Evolutionary conservation across 352 stramenopile species (phyloP).

Genomic region (Phytophthora foliorum): DNA sequence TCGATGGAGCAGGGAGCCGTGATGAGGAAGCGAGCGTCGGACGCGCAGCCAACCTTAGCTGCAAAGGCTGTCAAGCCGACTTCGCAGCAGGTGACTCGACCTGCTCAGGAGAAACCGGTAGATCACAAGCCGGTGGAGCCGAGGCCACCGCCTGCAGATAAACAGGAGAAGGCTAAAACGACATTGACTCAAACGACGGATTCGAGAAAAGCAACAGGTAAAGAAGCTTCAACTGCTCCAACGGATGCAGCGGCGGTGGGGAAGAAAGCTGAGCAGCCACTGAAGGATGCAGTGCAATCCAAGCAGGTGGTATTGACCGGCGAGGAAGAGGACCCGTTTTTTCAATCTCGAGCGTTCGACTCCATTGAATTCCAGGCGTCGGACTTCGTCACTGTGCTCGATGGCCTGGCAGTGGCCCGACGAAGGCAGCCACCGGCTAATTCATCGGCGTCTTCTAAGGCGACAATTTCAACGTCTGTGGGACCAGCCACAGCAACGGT

Average conservation of each 20-base stretch:
- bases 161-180: background rate
- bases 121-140: constrained; percentile 3
- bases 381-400: constrained; percentile 55
- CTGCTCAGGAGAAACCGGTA: constrained; percentile 3
- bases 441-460: constrained; percentile 8
- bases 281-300: background rate
- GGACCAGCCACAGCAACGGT: constrained; percentile 3
- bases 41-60: background rate
- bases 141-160: constrained; percentile 8
- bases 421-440: constrained; percentile 31
- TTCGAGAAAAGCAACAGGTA: background rate
- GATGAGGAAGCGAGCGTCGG: constrained; percentile 27
- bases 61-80: background rate
- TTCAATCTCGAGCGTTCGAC: constrained; percentile 55
- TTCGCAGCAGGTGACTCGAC: background rate
- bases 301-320: background rate
- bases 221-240: background rate
- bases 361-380: constrained; percentile 43
- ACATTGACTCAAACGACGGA: background rate
- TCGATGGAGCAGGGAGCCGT: constrained; percentile 20
- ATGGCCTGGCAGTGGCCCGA: constrained; percentile 54
- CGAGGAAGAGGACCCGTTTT: constrained; percentile 20
- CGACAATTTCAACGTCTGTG: constrained; percentile 12
- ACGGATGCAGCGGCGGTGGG: background rate
- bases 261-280: background rate